Percentiles rank a stretch among this genome's conserved stretches.
Evolutionary conservation across 1,139 yeast genomes (phyloP).

Genomic region (Saccharomyces hybrid): DNA sequence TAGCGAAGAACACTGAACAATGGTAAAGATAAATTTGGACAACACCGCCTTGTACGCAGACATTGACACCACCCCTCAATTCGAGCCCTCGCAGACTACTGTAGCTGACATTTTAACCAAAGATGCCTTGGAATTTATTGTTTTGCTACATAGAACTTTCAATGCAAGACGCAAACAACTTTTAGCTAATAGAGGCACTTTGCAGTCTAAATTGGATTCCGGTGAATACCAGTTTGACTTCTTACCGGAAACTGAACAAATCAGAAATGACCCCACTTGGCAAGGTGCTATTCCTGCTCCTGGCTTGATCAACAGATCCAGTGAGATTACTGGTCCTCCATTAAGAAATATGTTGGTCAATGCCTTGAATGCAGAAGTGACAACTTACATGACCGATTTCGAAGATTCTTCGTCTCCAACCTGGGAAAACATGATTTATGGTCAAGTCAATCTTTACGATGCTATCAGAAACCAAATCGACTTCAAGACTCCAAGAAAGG

Average conservation of each 20-base stretch:
- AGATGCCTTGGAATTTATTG: constrained; percentile 61
- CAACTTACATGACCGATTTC: constrained; percentile 88
- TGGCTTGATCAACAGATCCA: constrained; percentile 59
- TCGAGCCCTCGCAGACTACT: constrained; percentile 45
- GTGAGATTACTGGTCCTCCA: constrained; percentile 84
- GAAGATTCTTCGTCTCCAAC: constrained; percentile 94
- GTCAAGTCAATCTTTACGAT: constrained; percentile 85
- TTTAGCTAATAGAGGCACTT: constrained; percentile 50
- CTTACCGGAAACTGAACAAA: constrained; percentile 54
- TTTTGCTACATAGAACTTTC: constrained; percentile 62
- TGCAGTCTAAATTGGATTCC: constrained; percentile 51
- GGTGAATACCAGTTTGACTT: constrained; percentile 50
- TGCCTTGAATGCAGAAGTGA: constrained; percentile 79
- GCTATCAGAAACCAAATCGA: constrained; percentile 62
- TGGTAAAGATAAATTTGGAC: constrained; percentile 34
- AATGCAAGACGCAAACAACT: constrained; percentile 49
- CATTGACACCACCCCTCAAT: constrained; percentile 49
- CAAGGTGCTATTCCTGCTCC: constrained; percentile 58
- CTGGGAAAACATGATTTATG: constrained; percentile 77
- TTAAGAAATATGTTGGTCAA: constrained; percentile 86
- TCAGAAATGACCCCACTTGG: constrained; percentile 67
- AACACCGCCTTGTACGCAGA: constrained; percentile 62
- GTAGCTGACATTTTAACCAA: constrained; percentile 39
- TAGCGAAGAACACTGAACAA: constrained; percentile 23
- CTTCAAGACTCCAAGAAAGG: constrained; percentile 44